Base-by-base conservation (phyloP, 179 eudicot genomes). In the Camellia oleifera region DNA sequence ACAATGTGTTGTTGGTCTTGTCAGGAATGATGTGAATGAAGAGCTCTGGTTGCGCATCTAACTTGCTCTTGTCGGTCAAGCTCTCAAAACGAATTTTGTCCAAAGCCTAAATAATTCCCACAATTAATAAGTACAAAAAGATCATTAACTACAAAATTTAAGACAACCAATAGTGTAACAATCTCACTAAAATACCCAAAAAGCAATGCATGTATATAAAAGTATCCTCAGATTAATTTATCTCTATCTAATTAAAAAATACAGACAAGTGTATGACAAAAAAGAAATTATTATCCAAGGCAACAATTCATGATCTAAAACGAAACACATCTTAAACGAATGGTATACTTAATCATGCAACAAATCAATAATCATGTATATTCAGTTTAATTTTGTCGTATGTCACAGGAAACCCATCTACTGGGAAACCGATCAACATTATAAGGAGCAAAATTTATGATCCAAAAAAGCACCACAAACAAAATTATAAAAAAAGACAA, bases 51-150 rank as follows among this genome's bases (percentile, higher is more conserved):
- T 89, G 92, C 10, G 75, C 89, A 75, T 89, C 92, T 3, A 89
- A 89, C 89, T 89, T 89, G 88, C 89, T 83, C 81, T 89, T 89
- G 84, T 89, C 92, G 0, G 92, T 89, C 88, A 89, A 84, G 60
- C 88, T 74, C 85, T 89, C 92, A 20, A 88, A 89, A 46, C 92
- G 89, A 73, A 89, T 89, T 72, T 89, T 89, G 54, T 89, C 92
- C 85, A 89, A 77, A 70, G 92, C 92, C 92, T 78, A 18, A 54
- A 7, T 48, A 52, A 3, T 66, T 20, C 83, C 32, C 4, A 73
- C 40, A 2, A 26, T 14, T 42, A 42, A 48, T 1, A 3, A 4
- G 5, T 4, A 18, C 15, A 4, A 15, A n/a, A 45, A 5, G 12
- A 45, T 70, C 45, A 70, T 32, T 3, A 4, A 18, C 48, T 3